Conservation (phyloP, 1,284 basidiomycete species). For the Cryptococcus floricola region DNA sequence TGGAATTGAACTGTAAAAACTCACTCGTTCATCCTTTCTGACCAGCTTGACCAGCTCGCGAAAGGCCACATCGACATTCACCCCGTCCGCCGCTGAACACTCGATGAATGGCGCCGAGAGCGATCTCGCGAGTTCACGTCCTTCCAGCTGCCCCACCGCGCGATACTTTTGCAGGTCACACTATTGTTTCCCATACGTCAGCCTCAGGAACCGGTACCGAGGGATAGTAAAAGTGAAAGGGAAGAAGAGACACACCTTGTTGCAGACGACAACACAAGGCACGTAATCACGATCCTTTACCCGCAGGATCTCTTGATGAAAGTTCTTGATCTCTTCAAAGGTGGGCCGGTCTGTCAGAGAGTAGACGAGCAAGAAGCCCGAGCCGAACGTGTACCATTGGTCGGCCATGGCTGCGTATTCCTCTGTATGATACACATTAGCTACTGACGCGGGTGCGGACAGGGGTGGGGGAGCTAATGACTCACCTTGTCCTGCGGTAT, state of each 20-base stretch:
- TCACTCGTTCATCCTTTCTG: slow-evolving; percentile 52
- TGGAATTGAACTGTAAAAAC: slow-evolving; percentile 1
- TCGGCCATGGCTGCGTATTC: slow-evolving; percentile 54
- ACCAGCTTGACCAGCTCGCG: slow-evolving; percentile 55
- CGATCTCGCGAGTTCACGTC: slow-evolving; percentile 52
- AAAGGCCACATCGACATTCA: slow-evolving; percentile 58
- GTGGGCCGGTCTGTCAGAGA: slow-evolving; percentile 56
- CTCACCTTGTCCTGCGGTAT: slow-evolving; percentile 54
- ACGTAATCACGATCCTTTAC: slow-evolving; percentile 56
- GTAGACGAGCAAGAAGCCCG: slow-evolving; percentile 58
- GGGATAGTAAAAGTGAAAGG: not conserved
- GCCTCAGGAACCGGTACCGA: not conserved
- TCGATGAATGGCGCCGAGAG: slow-evolving; percentile 56
- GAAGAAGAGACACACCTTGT: slow-evolving; percentile 26
- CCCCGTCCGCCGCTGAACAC: slow-evolving; percentile 55
- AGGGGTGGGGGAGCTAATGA: slow-evolving; percentile 6
- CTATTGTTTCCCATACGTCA: slow-evolving; percentile 24
- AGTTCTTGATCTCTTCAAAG: slow-evolving; percentile 53
- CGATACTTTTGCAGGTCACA: slow-evolving; percentile 55
- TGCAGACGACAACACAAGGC: slow-evolving; percentile 55
- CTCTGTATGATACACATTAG: slow-evolving; percentile 19
- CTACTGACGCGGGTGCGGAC: not conserved
- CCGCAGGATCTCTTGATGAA: slow-evolving; percentile 53
- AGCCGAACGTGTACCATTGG: slow-evolving; percentile 58
- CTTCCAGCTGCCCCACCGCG: slow-evolving; percentile 52